Percentiles rank a stretch among this genome's conserved stretches.
These are phyloP conservation scores for Aleurites moluccanus DNA, from an alignment of 441 rosid species.

Conservation along the genomic window DNA sequence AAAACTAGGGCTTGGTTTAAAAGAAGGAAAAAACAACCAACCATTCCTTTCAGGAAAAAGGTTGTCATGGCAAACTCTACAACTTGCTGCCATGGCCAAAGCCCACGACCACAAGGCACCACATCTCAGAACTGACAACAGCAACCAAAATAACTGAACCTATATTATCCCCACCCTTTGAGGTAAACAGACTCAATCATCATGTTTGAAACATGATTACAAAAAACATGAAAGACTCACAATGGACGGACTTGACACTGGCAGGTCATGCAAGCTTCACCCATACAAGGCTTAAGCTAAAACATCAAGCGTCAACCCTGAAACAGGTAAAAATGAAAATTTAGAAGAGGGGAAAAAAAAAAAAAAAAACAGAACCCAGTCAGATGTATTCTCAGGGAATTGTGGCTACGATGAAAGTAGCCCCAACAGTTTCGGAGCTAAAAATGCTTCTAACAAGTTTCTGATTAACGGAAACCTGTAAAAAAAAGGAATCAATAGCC, in stretches of 20 bases:
- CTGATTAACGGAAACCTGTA: slow-evolving; percentile 35
- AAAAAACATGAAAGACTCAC: slow-evolving; percentile 23
- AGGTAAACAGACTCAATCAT: slow-evolving; percentile 38
- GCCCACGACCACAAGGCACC: slow-evolving; percentile 41
- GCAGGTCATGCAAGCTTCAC: slow-evolving; percentile 18
- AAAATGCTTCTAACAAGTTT: slow-evolving; percentile 44
- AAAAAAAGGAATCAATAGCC: slow-evolving; percentile 31
- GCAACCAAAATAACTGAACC: slow-evolving; percentile 24
- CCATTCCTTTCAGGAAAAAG: slow-evolving; percentile 19
- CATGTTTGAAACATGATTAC: slow-evolving; percentile 31
- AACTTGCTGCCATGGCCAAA: slow-evolving; percentile 51
- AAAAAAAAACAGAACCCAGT: slow-evolving; percentile 37
- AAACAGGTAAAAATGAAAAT: slow-evolving; percentile 29
- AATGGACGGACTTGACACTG: slow-evolving; percentile 18
- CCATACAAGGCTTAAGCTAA: slow-evolving; percentile 4
- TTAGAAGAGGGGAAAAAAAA: not conserved
- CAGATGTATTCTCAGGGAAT: slow-evolving; percentile 44
- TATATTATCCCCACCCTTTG: slow-evolving; percentile 23
- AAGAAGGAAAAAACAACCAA: slow-evolving; percentile 34
- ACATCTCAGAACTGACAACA: slow-evolving; percentile 25
- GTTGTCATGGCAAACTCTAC: slow-evolving; percentile 46
- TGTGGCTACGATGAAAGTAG: no score
- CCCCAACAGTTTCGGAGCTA: slow-evolving; percentile 22
- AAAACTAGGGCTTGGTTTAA: slow-evolving; percentile 34
- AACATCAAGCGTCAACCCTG: slow-evolving; percentile 39